Percentiles rank a stretch among this genome's conserved stretches.
These are phyloP conservation scores for Gossypium raimondii DNA, from an alignment of 345 rosid species.

Conservation along the genomic window DNA sequence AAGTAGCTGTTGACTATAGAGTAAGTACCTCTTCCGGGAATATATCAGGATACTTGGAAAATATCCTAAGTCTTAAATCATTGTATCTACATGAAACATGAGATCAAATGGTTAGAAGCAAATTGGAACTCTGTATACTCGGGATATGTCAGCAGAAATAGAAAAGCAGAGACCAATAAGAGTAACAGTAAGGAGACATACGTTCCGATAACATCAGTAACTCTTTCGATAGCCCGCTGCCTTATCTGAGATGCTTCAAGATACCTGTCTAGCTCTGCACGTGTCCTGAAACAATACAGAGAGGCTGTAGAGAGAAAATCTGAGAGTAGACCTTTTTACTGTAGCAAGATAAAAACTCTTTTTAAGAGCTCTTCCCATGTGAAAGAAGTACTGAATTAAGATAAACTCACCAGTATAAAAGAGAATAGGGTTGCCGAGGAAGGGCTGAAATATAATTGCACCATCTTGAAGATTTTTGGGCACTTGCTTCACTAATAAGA, in stretches of 20 bases:
- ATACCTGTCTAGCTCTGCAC: slow-evolving; percentile 81
- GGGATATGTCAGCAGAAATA: not conserved
- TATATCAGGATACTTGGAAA: slow-evolving; percentile 77
- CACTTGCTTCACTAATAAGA: slow-evolving; percentile 88
- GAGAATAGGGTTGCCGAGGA: slow-evolving; percentile 90
- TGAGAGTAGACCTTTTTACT: slow-evolving; percentile 50
- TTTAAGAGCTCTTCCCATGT: not conserved
- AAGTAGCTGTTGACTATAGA: not conserved
- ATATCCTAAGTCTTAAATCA: slow-evolving; percentile 72
- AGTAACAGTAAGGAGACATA: slow-evolving; percentile 28
- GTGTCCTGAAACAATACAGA: slow-evolving; percentile 72
- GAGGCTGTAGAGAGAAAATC: slow-evolving; percentile 44
- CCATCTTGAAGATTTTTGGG: slow-evolving; percentile 74
- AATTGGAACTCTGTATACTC: slow-evolving; percentile 6
- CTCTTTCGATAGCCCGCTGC: slow-evolving; percentile 86
- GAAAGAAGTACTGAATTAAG: slow-evolving; percentile 7
- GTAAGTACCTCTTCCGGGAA: slow-evolving; percentile 82
- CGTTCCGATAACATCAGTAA: slow-evolving; percentile 86
- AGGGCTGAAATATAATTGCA: slow-evolving; percentile 79
- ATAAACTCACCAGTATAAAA: slow-evolving; percentile 61
- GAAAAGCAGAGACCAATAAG: slow-evolving; percentile 4
- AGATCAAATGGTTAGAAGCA: not conserved
- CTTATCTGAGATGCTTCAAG: slow-evolving; percentile 94
- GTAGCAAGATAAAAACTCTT: slow-evolving; percentile 16
- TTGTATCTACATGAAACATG: slow-evolving; percentile 50